Base-by-base conservation (phyloP, 1,284 basidiomycete species). In the Laetiporus sulphureus region DNA sequence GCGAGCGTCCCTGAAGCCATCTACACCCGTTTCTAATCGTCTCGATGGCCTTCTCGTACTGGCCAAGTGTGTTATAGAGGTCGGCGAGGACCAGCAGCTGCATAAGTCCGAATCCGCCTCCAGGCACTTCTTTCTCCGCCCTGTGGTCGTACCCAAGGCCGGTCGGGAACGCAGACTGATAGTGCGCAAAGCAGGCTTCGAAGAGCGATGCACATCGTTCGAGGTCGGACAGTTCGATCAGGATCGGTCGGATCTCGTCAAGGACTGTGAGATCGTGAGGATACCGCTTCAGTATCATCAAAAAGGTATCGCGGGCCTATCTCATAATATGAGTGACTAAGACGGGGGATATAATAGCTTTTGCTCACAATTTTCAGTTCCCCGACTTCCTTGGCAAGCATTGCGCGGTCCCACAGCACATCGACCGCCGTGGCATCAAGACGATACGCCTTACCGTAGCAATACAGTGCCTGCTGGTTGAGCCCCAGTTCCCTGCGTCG, bases 351-450 rank as follows among this genome's bases (percentile, higher is more conserved):
- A 13, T 5, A 16, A 13, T 30, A 12, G 2, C 18, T 31, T 42
- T 51, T 13, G 7, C 69, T 32, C 44, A 86, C 85, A 18, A 78
- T 84, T 48, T 73, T 70, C 32, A 82, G 64, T 27, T 91, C 80
- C 1, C 78, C 82, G 22, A 84, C 74, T 48, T 90, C 80, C 50
- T 84, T 83, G 4, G 92, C 83, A 5, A 97, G 72, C 3, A 77
- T 69, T 0, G 93, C 91, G 2, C 92, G 79, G 52, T 98, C 92
- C 91, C 91, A 97, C 19, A 95, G 74, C 1, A 88, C 84, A 46
- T 88, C 83, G 7, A 91, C 74, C 49, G 97, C 93, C 4, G 73
- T 71, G 4, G 87, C 83, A 56, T 94, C 85, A 20, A 88, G 69
- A 48, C 75, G 82, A 56, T 86, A 79, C 0, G 90, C 79, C 57